Percentiles rank a stretch among this genome's conserved stretches.
Evolutionary conservation across 2,329 filamentous ascomycete species (phyloP).

Genomic region (Aspergillus alliaceus): DNA sequence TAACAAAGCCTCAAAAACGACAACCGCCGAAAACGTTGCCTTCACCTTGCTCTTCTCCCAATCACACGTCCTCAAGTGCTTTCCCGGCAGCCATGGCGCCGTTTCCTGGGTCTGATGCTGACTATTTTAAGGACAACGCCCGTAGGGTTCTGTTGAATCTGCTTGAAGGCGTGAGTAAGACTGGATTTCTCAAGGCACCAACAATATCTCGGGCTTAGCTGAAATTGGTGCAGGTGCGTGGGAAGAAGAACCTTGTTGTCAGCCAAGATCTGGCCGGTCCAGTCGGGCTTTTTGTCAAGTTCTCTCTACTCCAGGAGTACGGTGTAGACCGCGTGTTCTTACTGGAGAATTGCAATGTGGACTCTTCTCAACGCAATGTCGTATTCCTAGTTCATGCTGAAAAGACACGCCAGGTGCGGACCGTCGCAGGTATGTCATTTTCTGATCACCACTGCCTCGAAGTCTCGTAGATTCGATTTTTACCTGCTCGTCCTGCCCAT

Average conservation of each 20-base stretch:
- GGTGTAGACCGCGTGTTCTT: slow-evolving; percentile 98
- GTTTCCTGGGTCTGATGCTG: slow-evolving; percentile 45
- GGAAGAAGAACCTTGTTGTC: slow-evolving; percentile 97
- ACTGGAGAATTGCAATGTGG: slow-evolving; percentile 91
- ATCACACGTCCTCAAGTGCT: slow-evolving; percentile 15
- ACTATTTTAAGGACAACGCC: slow-evolving; percentile 56
- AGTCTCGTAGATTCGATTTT: background rate
- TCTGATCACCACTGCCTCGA: slow-evolving; percentile 8
- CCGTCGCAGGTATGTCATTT: slow-evolving; percentile 75
- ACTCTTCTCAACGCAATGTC: slow-evolving; percentile 91
- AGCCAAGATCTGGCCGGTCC: slow-evolving; percentile 88
- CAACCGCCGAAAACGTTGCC: slow-evolving; percentile 1
- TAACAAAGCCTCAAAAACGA: background rate
- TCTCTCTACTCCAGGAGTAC: slow-evolving; percentile 92
- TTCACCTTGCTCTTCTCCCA: slow-evolving; percentile 2
- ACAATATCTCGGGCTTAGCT: slow-evolving; percentile 23
- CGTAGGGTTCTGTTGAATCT: slow-evolving; percentile 86
- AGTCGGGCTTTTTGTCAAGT: slow-evolving; percentile 88
- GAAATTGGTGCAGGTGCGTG: slow-evolving; percentile 69
- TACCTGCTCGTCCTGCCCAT: background rate
- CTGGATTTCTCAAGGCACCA: slow-evolving; percentile 16
- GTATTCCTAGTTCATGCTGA: slow-evolving; percentile 92
- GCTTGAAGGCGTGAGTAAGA: slow-evolving; percentile 86
- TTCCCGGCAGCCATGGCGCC: slow-evolving; percentile 41
- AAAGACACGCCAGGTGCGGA: slow-evolving; percentile 77